Conservation (phyloP, 257 asterid species). For the Gynochthodes officinalis region DNA sequence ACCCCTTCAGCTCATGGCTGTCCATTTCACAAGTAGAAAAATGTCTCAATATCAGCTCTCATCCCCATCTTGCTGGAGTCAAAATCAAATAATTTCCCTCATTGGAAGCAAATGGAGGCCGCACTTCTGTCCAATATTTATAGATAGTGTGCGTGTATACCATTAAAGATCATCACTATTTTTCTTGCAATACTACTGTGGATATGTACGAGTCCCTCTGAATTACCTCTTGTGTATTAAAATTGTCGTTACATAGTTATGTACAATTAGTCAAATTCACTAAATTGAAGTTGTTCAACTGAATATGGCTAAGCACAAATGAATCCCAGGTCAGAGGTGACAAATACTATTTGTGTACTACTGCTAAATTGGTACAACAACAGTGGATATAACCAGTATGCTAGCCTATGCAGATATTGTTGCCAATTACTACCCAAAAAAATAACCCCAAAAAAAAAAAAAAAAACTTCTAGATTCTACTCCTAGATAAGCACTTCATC, state of each 20-base stretch:
- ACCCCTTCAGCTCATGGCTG: conserved; percentile 28
- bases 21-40: conserved; percentile 38
- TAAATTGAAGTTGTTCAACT: not conserved
- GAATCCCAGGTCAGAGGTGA: not conserved
- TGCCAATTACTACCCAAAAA: not conserved
- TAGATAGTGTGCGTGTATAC: too few relatives aligned
- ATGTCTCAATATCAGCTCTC: not conserved
- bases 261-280: too few relatives aligned
- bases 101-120: too few relatives aligned
- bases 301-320: not conserved
- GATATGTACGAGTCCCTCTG: too few relatives aligned
- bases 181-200: too few relatives aligned
- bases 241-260: too few relatives aligned
- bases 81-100: not conserved
- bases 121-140: too few relatives aligned
- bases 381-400: not conserved
- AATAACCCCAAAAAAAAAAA: conserved; percentile 6
- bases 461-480: not conserved
- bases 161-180: too few relatives aligned
- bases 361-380: conserved; percentile 5
- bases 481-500: conserved; percentile 21
- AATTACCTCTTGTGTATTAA: too few relatives aligned
- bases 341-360: not conserved
- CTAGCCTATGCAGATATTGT: not conserved
- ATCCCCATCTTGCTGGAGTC: too few relatives aligned